Evolutionary conservation across 768 basidiomycete genomes (phyloP).

Genomic region (Hericium rajendrae): DNA sequence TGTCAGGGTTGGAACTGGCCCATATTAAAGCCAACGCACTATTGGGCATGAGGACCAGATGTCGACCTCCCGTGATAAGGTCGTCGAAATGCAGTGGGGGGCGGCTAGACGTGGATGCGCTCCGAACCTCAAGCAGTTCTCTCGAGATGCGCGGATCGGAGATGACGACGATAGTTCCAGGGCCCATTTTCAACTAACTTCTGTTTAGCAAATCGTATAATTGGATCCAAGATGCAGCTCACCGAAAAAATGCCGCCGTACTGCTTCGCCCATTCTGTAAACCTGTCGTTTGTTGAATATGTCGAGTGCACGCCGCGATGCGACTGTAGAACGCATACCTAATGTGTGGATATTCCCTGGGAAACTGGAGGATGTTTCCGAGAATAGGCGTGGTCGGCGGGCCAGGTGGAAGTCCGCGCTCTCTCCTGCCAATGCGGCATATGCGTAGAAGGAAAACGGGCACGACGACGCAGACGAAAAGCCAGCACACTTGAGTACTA

Average conservation of each 20-base stretch:
- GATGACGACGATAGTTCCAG: background rate
- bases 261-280: background rate
- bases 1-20: background rate
- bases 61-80: background rate
- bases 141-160: background rate
- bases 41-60: background rate
- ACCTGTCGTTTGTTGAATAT: background rate
- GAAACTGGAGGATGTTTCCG: background rate
- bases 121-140: background rate
- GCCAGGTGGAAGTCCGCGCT: background rate
- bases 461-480: background rate
- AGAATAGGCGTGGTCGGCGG: background rate
- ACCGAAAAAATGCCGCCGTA: background rate
- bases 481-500: no score
- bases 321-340: background rate
- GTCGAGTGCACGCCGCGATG: background rate
- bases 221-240: background rate
- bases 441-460: background rate
- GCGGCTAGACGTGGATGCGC: background rate
- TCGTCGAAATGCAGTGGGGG: background rate
- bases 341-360: background rate
- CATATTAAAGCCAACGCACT: background rate
- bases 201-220: background rate
- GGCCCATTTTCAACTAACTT: background rate
- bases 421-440: background rate